Base-by-base conservation (phyloP, 306 rosid genomes). In the Prosopis cineraria region DNA sequence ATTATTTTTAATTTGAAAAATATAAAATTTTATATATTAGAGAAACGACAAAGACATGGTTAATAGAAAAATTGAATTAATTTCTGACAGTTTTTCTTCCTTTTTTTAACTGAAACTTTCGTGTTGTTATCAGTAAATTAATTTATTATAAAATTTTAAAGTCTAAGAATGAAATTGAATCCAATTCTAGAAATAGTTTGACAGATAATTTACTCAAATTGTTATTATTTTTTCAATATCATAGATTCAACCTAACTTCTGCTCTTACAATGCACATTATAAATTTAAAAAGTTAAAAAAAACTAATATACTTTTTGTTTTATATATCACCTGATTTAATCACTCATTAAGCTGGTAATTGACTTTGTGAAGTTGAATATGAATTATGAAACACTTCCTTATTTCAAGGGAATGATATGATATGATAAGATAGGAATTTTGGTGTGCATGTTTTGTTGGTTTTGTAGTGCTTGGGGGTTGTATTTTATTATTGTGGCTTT, bases 401-500 rank as follows among this genome's bases (percentile, higher is more conserved):
- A 24, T 3, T 24, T 24, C 24, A 16, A 55, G 31, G 62, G 14
- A 3, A 53, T 53, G 14, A 53, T 24, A 55, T 22, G 60, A 22
- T 53, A 53, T 20, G 62, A 19, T 19, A 19, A 17, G 3, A 48
- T 19, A 47, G 20, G 11, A 10, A 8, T 22, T 55, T 10, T 3
- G 30, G 3, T 34, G 5, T 34, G 37, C 37, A 34, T 34, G 37
- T 3, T 24, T 50, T 6, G 62, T 24, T 55, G 30, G 27, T 52
- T 53, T 24, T 37, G 62, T 22, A 55, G 62, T 55, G 62, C 30
- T 55, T 55, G 31, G 0, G 16, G 3, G 1, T 68, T 75, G 16
- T 17, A 30, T n/a, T 58, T 55, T 7, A 27, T 41, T 56, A 75
- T 79, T 76, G 43, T 80, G 76, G 45, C 41, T 75, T 66, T 63